Evolutionary conservation across 768 basidiomycete genomes (phyloP).

Genomic region (Lactarius tabidus): DNA sequence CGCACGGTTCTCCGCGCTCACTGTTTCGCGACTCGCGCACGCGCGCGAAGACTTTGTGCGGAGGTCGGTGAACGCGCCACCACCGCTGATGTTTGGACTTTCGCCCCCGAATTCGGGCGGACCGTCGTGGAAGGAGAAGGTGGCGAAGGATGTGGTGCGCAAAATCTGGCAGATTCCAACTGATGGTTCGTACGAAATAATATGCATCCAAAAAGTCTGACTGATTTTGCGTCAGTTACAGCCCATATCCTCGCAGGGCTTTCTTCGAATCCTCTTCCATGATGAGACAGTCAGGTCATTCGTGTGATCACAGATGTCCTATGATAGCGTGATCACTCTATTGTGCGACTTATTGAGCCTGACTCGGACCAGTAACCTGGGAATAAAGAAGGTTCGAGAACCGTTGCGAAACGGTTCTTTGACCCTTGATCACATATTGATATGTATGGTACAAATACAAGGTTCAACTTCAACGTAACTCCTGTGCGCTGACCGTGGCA

Average conservation of each 20-base stretch:
- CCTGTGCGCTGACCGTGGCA: background rate
- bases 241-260: no score
- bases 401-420: background rate
- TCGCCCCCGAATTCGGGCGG: no score
- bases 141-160: background rate
- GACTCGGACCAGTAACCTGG: background rate
- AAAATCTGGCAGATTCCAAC: conserved; percentile 7
- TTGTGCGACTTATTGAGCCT: no score
- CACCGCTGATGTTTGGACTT: no score
- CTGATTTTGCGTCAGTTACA: background rate
- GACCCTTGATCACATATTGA: conserved; percentile 1
- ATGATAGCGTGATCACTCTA: no score
- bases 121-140: background rate
- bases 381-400: conserved; percentile 6
- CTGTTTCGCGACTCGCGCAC: conserved; percentile 14
- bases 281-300: no score
- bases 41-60: conserved; percentile 14
- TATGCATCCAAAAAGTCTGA: background rate
- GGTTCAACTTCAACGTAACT: background rate
- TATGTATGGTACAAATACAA: conserved; percentile 18
- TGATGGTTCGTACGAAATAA: background rate
- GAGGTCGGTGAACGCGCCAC: background rate
- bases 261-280: no score
- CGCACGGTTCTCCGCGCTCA: conserved; percentile 5
- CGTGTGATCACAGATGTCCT: no score